Base-by-base conservation (phyloP, 192 early-diverging fungal species). In the Obelidium mucronatum region DNA sequence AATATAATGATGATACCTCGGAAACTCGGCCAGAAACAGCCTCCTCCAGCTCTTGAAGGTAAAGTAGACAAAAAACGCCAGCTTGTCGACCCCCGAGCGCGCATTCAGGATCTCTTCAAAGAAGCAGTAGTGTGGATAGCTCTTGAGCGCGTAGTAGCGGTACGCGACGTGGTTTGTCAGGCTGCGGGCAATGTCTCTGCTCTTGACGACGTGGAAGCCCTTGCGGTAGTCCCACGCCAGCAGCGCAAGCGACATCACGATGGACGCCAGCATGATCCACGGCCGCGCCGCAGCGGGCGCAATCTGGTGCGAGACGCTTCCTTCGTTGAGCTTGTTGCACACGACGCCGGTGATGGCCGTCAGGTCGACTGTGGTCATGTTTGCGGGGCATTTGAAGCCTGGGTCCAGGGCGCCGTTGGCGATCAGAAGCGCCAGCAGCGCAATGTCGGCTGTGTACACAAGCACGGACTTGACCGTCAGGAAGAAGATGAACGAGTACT, bases 1-100 rank as follows among this genome's bases (percentile, higher is more conserved):
- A n/a, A n/a, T n/a, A n/a, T n/a, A n/a, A n/a, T n/a, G n/a, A n/a
- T n/a, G n/a, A n/a, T n/a, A n/a, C n/a, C n/a, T n/a, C 26, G 94
- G 94, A 5, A 90, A 84, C 75, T 96, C 94, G 54, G 94, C 94
- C 65, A 96, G 82, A 5, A 96, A 75, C 5, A 96, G 78, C 28
- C 93, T 90, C 68, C 93, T 95, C 94, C 94, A 95, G 40, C 91
- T 91, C 81, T 92, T 90, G 68, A 95, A 90, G n/a, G 86, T 84
- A 79, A 95, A 95, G 74, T 92, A 96, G n/a, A 93, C 90, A 82
- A 88, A 95, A 75, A 94, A 95, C 5, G 94, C 92, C 2, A 95
- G 30, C 1, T 85, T 76, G 58, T 96, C 94, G 26, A 83, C 84
- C 6, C 67, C 63, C 79, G 86, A 92, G 19, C 85, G 87, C 2